Percentiles rank a stretch among this genome's conserved stretches.
phyloP scores from a whole-genome alignment of 176 grass and related monocot species.

The Hordeum vulgare region MorexV3_pseudomolecules_assembly NC_058523.1:534093303-534093802 shows the following conservation, averaged over 20 bases:
- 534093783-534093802: slow-evolving; percentile 71
- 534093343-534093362: too few species aligned
- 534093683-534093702: neutral
- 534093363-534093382: neutral
- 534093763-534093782: slow-evolving; percentile 81
- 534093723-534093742: neutral
- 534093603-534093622: slow-evolving; percentile 78
- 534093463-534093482: neutral
- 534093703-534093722: neutral
- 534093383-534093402: neutral
- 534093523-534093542: slow-evolving; percentile 97
- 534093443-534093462: neutral
- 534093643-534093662: slow-evolving; percentile 87
- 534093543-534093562: slow-evolving; percentile 87
- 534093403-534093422: neutral
- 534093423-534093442: neutral
- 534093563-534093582: slow-evolving; percentile 90
- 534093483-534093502: neutral
- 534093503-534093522: slow-evolving; percentile 54
- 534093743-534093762: slow-evolving; percentile 73
- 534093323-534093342: too few species aligned
- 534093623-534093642: slow-evolving; percentile 76
- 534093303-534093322: too few species aligned
- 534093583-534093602: slow-evolving; percentile 88
- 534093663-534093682: slow-evolving; percentile 15